Evolutionary conservation across 2,329 filamentous ascomycete species (phyloP).

Genomic region (Didymella sp.): DNA sequence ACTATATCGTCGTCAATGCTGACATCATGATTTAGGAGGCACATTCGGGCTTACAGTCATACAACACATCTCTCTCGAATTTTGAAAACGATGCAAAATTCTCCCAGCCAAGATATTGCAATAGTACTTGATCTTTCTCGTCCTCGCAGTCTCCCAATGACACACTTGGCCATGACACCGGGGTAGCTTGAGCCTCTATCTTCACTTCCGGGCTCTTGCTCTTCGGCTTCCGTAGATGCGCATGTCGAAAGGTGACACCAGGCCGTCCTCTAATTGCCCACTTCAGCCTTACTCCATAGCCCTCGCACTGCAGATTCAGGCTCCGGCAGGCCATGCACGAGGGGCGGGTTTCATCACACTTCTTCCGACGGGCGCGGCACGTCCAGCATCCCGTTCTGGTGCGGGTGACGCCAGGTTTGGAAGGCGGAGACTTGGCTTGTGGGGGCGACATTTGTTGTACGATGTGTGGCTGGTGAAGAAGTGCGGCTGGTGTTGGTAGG

Average conservation of each 20-base stretch:
- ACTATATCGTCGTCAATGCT: slow-evolving; percentile 1
- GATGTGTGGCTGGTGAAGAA: slow-evolving; percentile 14
- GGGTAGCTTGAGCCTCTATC: not conserved
- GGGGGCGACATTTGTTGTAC: slow-evolving; percentile 8
- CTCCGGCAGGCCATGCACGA: slow-evolving; percentile 5
- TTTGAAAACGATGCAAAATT: not conserved
- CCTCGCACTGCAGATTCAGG: slow-evolving; percentile 13
- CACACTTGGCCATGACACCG: not conserved
- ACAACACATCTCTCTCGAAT: slow-evolving; percentile 15
- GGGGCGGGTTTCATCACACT: slow-evolving; percentile 14
- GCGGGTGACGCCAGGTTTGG: slow-evolving; percentile 6
- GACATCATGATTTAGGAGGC: too few relatives aligned
- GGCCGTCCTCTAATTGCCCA: slow-evolving; percentile 12
- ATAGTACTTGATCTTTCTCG: slow-evolving; percentile 5
- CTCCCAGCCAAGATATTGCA: slow-evolving; percentile 8
- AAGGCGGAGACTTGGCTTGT: not conserved
- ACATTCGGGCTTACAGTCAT: slow-evolving; percentile 10
- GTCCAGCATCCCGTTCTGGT: slow-evolving; percentile 16
- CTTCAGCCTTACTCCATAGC: slow-evolving; percentile 13
- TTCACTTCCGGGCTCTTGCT: not conserved
- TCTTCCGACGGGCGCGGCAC: slow-evolving; percentile 17
- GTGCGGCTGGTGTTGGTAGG: slow-evolving; percentile 7
- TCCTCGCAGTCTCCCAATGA: not conserved
- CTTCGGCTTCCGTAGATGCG: slow-evolving; percentile 7
- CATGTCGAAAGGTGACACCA: slow-evolving; percentile 4